Evolutionary conservation across 2,329 filamentous ascomycete species (phyloP), one percentile per base, ranked within the genome.

Genomic region (Penicillium sp.): DNA sequence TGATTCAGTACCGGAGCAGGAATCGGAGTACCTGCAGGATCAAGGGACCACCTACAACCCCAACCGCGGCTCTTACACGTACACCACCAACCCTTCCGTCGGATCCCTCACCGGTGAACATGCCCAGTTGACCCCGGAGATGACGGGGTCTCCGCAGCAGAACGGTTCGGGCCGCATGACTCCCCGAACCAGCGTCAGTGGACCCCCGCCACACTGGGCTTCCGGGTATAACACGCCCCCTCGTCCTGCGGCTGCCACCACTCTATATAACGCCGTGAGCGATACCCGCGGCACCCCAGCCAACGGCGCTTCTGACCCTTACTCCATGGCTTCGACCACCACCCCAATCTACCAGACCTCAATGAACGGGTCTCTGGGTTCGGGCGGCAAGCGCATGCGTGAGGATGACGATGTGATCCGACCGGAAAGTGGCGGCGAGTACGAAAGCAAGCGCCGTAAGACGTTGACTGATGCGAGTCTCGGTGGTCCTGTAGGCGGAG

Each of bases 241-340:
- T 19, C 87, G 91, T 37, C 80, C 83, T 2, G 61, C 75, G 1
- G 83, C 88, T 3, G 87, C 90, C 1, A 92, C 90, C 79, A 95
- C 87, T 69, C 79, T 96, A 47, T 96, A 96, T 81, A 95, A 87
- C 73, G 88, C 95, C 59, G 92, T 96, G 78, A 92, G 88, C 71
- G 91, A 90, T 69, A 89, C 91, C 55, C 84, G 90, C 23, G 84
- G 79, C 44, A 76, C 80, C 26, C 74, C 85, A 10, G 78, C 83
- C 16, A 91, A 90, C 62, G 88, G 88, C 26, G 75, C 82, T 18
- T 82, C 82, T 46, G 90, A 95, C 62, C 83, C 87, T 6, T 95
- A 95, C 70, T 83, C 84, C 29, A 81, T 86, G 14, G 81, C 89
- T 21, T 77, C 82, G 5, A 87, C 89, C 63, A 91, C 92, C 61